Evolutionary conservation across 257 asterid species (phyloP).

Genomic region (Dorcoceras hygrometricum): DNA sequence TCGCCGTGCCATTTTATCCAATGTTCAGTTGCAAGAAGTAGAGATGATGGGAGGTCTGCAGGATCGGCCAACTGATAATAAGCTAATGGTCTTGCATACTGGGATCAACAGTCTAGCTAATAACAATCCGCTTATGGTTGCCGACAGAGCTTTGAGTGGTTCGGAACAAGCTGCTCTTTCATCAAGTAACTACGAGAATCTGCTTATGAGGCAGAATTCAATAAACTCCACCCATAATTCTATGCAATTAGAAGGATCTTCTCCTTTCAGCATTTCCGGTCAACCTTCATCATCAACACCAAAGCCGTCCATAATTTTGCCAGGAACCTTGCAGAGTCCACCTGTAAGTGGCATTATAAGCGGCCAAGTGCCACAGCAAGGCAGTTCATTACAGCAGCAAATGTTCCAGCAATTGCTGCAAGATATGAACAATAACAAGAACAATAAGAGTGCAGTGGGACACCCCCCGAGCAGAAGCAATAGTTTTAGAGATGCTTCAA

Average conservation of each 20-base stretch:
- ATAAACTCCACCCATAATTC: constrained; percentile 49
- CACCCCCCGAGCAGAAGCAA: constrained; percentile 56
- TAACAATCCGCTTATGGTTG: constrained; percentile 53
- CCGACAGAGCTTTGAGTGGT: constrained; percentile 55
- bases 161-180: constrained; percentile 75
- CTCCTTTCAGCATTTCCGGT: constrained; percentile 45
- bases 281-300: constrained; percentile 43
- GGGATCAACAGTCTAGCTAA: constrained; percentile 44
- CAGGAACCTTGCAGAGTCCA: constrained; percentile 41
- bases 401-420: constrained; percentile 72
- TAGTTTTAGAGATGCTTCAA: constrained; percentile 54
- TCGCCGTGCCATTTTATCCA: constrained; percentile 43
- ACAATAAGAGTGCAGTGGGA: constrained; percentile 31
- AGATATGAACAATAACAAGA: constrained; percentile 48
- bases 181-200: constrained; percentile 62
- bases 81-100: constrained; percentile 57
- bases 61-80: constrained; percentile 58
- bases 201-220: constrained; percentile 76
- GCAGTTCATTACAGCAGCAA: constrained; percentile 66
- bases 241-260: constrained; percentile 48
- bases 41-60: constrained; percentile 57
- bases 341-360: constrained; percentile 35
- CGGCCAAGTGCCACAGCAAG: constrained; percentile 35
- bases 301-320: constrained; percentile 36
- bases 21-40: constrained; percentile 52